A percentile compares a stretch with the other conserved stretches of the same genome.
These are phyloP conservation scores for Acorus gramineus DNA, from an alignment of 106 monocot species.

Conservation along the genomic window DNA sequence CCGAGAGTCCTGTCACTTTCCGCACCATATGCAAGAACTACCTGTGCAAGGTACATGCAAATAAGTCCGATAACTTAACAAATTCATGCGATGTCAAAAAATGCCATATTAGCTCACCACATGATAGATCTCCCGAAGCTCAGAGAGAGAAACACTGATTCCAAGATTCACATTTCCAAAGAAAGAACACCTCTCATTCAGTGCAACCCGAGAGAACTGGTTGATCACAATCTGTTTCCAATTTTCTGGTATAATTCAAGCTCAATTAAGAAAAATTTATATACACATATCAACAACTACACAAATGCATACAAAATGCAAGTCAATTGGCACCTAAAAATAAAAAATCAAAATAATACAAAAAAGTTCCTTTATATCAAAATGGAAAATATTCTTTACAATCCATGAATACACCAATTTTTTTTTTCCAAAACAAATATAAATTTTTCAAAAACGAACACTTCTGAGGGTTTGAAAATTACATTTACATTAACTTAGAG, in stretches of 20 bases:
- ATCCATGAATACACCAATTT: too few relatives aligned
- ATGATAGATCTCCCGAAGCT: slow-evolving; percentile 79
- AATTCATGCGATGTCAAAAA: background rate
- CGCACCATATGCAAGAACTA: slow-evolving; percentile 92
- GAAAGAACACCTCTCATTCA: slow-evolving; percentile 67
- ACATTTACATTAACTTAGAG: too few relatives aligned
- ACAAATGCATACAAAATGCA: too few relatives aligned
- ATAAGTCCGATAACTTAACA: background rate
- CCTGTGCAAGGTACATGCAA: slow-evolving; percentile 22
- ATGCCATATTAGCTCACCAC: slow-evolving; percentile 37
- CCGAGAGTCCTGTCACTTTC: slow-evolving; percentile 87
- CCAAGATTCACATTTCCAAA: slow-evolving; percentile 88
- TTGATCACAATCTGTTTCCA: slow-evolving; percentile 90
- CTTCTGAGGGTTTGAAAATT: too few relatives aligned
- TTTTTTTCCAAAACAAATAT: too few relatives aligned
- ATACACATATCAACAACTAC: too few relatives aligned
- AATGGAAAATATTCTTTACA: too few relatives aligned
- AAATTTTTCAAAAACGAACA: too few relatives aligned
- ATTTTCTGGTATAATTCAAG: slow-evolving; percentile 35
- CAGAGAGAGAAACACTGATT: slow-evolving; percentile 44
- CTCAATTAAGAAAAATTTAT: background rate
- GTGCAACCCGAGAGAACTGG: slow-evolving; percentile 88
- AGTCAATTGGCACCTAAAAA: too few relatives aligned
- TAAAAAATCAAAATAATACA: too few relatives aligned
- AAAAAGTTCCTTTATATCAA: too few relatives aligned